Percentiles rank a stretch among this genome's conserved stretches.
phyloP scores from a whole-genome alignment of 768 basidiomycete genomes.

The Podaxis sp. region DNA sequence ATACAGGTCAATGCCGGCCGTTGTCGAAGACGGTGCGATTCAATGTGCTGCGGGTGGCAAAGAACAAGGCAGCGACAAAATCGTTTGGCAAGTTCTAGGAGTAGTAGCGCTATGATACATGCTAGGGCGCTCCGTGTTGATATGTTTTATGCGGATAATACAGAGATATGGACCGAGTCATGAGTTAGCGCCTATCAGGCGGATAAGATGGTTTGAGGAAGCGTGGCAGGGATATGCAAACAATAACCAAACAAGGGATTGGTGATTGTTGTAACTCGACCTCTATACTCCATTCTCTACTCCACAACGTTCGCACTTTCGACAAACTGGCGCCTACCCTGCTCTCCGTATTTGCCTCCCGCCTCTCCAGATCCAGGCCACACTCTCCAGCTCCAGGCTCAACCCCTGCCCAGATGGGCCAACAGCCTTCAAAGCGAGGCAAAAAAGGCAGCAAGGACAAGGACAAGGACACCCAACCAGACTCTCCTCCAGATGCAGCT shows the following conservation, averaged over 20 bases:
- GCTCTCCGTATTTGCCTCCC: slow-evolving; percentile 70
- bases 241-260: slow-evolving; percentile 32
- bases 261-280: slow-evolving; percentile 20
- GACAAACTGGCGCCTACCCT: slow-evolving; percentile 80
- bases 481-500: slow-evolving; percentile 38
- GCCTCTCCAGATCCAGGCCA: slow-evolving; percentile 68
- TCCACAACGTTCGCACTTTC: slow-evolving; percentile 13
- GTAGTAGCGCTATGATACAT: slow-evolving; percentile 21
- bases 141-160: slow-evolving; percentile 15
- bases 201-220: slow-evolving; percentile 5
- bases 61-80: slow-evolving; percentile 90
- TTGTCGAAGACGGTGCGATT: slow-evolving; percentile 99
- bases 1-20: slow-evolving; percentile 93
- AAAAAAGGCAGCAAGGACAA: slow-evolving; percentile 72
- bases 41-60: slow-evolving; percentile 95
- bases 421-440: slow-evolving; percentile 80
- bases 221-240: slow-evolving; percentile 25
- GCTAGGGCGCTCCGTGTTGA: slow-evolving; percentile 1
- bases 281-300: slow-evolving; percentile 19
- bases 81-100: slow-evolving; percentile 90
- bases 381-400: slow-evolving; percentile 68
- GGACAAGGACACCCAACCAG: slow-evolving; percentile 48
- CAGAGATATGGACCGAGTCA: slow-evolving; percentile 14
- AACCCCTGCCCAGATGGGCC: slow-evolving; percentile 65
- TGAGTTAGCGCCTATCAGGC: slow-evolving; percentile 10